Conservation (phyloP, 106 monocot species). For the Dioscorea zingiberensis region DNA sequence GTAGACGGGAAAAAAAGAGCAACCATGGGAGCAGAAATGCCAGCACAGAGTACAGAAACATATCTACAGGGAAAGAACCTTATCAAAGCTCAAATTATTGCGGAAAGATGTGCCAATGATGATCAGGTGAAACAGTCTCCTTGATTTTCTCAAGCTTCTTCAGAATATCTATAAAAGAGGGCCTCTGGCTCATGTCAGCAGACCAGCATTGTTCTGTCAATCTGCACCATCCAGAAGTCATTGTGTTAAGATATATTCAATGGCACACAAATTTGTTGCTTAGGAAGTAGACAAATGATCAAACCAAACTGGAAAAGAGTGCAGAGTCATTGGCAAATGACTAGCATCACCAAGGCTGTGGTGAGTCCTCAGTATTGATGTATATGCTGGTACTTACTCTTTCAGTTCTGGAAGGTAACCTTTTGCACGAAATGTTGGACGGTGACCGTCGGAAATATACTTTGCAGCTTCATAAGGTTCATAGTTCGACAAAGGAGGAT, state of each 20-base stretch:
- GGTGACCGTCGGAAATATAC: slow-evolving; percentile 67
- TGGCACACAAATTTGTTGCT: background rate
- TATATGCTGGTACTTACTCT: slow-evolving; percentile 43
- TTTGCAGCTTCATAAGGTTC: slow-evolving; percentile 98
- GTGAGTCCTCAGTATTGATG: no score
- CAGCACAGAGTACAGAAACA: background rate
- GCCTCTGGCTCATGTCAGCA: slow-evolving; percentile 68
- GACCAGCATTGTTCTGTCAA: slow-evolving; percentile 81
- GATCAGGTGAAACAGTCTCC: slow-evolving; percentile 52
- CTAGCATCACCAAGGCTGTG: background rate
- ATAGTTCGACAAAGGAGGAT: slow-evolving; percentile 73
- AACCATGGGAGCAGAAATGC: no score
- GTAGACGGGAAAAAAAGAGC: no score
- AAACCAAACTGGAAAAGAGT: background rate
- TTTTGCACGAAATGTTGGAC: slow-evolving; percentile 72
- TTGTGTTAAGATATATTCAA: background rate
- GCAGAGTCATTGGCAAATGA: background rate
- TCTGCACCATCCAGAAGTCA: slow-evolving; percentile 20
- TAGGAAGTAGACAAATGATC: background rate
- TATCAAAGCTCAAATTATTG: background rate
- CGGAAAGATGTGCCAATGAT: slow-evolving; percentile 58
- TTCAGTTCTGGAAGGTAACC: slow-evolving; percentile 56
- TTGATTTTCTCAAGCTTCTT: slow-evolving; percentile 86
- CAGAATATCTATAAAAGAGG: slow-evolving; percentile 81
- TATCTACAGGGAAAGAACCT: slow-evolving; percentile 2